Base-by-base conservation (phyloP, 139 green algal genomes). In the Auxenochlorella pyrenoidosa region DNA sequence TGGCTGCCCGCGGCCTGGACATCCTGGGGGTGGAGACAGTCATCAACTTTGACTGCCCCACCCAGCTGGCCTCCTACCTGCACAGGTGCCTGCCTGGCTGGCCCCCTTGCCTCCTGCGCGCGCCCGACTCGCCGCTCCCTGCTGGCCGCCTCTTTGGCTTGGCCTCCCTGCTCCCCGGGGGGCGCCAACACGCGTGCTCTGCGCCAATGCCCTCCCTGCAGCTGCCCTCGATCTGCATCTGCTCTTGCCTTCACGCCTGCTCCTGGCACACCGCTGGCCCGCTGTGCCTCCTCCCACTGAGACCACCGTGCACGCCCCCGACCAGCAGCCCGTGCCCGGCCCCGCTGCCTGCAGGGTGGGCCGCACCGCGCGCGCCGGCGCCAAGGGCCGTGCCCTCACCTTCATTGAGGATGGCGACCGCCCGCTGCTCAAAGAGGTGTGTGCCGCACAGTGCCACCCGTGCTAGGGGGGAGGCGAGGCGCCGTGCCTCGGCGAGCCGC, bases 1-100 rank as follows among this genome's bases (percentile, higher is more conserved):
- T 99, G 44, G 96, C 96, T 26, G 95, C 96, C 0, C 91, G 98
- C 44, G 98, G 98, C 0, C 93, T 99, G 71, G 98, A 99, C 91
- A 99, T 99, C 79, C 81, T 94, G 58, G 96, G 96, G 5, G 96
- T 99, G 44, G 83, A 98, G 87, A 93, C 94, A 10, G 89, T 97
- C 2, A 82, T 97, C 87, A 96, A 95, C 86, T 95, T 92, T 75
- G 93, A 96, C 86, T 79, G 84, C 32, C 94, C 94, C 18, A 34
- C 58, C 54, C 90, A 79, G 72, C 92, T 98, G 59, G 24, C 79
- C 36, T 85, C 79, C 4, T 85, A 85, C 79, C 79, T 85, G 79
- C 79, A 85, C 79, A 58, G 76, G 76, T 82, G 76, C 30, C 32
- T 41, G 43, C 22, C 66, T 26, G 1, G 24, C 1, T 34, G 63